Evolutionary conservation across 2,329 filamentous ascomycete genomes (phyloP).

Genomic region (Fusarium virguliforme): DNA sequence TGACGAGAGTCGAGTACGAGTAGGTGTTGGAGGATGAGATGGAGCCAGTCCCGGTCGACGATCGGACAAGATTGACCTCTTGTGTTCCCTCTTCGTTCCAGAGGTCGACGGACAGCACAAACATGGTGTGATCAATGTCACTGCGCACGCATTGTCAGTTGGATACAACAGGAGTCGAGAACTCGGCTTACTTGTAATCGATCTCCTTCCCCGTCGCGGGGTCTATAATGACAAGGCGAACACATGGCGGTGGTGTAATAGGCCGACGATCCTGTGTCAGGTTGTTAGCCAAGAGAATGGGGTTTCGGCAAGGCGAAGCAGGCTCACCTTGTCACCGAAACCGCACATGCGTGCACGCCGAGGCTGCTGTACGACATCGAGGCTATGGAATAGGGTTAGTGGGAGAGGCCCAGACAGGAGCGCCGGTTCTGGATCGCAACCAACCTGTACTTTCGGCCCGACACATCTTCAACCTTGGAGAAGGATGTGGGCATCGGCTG

Average conservation of each 20-base stretch:
- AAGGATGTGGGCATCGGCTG: slow-evolving; percentile 49
- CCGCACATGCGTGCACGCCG: slow-evolving; percentile 97
- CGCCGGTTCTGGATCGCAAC: slow-evolving; percentile 24
- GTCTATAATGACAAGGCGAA: slow-evolving; percentile 86
- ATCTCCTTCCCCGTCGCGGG: slow-evolving; percentile 82
- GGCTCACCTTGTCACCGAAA: slow-evolving; percentile 92
- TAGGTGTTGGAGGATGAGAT: slow-evolving; percentile 87
- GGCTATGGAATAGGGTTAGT: slow-evolving; percentile 60
- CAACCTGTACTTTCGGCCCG: slow-evolving; percentile 57
- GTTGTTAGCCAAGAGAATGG: slow-evolving; percentile 21
- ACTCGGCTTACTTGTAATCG: slow-evolving; percentile 79
- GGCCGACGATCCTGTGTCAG: slow-evolving; percentile 84
- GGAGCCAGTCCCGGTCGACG: slow-evolving; percentile 77
- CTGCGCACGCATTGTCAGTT: slow-evolving; percentile 45
- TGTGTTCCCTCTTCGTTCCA: slow-evolving; percentile 77
- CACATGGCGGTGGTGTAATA: slow-evolving; percentile 95
- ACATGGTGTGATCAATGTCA: slow-evolving; percentile 60
- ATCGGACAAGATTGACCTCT: slow-evolving; percentile 78
- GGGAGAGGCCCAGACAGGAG: neutral
- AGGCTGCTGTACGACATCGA: slow-evolving; percentile 91
- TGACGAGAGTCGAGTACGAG: slow-evolving; percentile 74
- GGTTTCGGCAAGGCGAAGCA: neutral
- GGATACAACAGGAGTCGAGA: neutral
- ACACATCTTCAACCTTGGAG: slow-evolving; percentile 56
- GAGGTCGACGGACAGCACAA: slow-evolving; percentile 77